Conservation (phyloP, 495 filamentous ascomycete genomes). For the Penicillium maclennaniae region DNA sequence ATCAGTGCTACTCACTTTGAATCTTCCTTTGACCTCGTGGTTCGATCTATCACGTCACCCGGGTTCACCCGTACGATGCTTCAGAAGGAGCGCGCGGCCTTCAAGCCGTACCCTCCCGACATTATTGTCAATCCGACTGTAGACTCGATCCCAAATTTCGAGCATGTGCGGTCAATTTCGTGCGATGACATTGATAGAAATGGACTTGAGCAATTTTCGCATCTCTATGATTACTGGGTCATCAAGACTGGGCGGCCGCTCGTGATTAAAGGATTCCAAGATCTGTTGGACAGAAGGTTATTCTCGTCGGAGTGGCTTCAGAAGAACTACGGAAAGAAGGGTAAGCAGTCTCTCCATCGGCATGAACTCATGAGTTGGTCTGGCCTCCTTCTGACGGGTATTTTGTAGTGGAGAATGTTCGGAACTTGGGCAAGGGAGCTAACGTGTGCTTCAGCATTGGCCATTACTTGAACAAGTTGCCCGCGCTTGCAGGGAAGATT, state of each 20-base stretch:
- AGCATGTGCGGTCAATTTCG: conserved; percentile 71
- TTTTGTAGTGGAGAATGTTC: conserved; percentile 57
- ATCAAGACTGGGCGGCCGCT: conserved; percentile 80
- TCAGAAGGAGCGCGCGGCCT: conserved; percentile 48
- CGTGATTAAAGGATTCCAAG: conserved; percentile 72
- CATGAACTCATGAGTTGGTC: background rate
- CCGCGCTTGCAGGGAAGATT: conserved; percentile 70
- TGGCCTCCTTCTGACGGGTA: background rate
- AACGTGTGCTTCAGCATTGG: conserved; percentile 76
- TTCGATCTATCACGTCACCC: background rate
- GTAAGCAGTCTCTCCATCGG: conserved; percentile 40
- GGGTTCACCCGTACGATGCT: conserved; percentile 3
- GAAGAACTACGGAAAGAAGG: conserved; percentile 65
- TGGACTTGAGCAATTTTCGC: conserved; percentile 71
- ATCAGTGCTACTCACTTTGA: background rate
- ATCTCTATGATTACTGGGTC: conserved; percentile 72
- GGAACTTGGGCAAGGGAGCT: conserved; percentile 64
- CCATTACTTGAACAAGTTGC: conserved; percentile 85
- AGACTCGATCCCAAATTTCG: conserved; percentile 73
- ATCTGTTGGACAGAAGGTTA: conserved; percentile 56
- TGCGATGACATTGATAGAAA: conserved; percentile 69
- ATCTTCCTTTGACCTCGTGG: background rate
- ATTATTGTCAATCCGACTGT: conserved; percentile 73
- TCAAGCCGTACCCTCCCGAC: conserved; percentile 80
- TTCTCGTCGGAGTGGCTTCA: conserved; percentile 80